These are phyloP conservation scores for Euphorbia lathyris DNA, from an alignment of 345 rosid species.

Conservation along the genomic window DNA sequence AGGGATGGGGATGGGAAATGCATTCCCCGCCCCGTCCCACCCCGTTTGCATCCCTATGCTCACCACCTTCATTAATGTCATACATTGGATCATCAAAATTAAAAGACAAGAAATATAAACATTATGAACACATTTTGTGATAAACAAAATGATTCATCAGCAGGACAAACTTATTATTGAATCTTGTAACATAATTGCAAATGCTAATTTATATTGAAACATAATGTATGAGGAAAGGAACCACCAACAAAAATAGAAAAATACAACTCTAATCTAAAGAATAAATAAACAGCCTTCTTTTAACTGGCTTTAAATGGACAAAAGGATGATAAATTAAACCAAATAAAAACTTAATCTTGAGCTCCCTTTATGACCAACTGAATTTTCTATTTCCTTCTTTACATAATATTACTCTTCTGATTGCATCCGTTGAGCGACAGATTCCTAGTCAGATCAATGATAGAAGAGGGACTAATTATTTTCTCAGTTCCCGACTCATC, in stretches of 20 bases:
- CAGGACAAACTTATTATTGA: too few relatives aligned
- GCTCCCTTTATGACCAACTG: not conserved
- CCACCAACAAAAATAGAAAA: not conserved
- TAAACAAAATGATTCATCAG: too few relatives aligned
- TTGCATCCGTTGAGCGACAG: constrained; percentile 45
- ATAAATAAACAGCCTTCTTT: not conserved
- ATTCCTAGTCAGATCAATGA: constrained; percentile 48
- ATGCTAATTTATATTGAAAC: too few relatives aligned
- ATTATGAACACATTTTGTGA: too few relatives aligned
- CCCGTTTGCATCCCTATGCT: too few relatives aligned
- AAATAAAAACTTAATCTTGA: not conserved
- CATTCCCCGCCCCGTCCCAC: too few relatives aligned
- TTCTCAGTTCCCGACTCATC: constrained; percentile 27
- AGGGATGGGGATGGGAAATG: too few relatives aligned
- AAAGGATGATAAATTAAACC: not conserved
- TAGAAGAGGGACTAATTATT: constrained; percentile 30
- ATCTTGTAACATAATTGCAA: too few relatives aligned
- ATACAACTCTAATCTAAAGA: not conserved
- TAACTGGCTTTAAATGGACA: not conserved
- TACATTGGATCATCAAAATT: too few relatives aligned
- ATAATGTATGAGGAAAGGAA: too few relatives aligned
- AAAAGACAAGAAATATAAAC: too few relatives aligned
- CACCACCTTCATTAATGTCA: too few relatives aligned
- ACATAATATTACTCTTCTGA: constrained; percentile 19
- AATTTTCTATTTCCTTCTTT: constrained; percentile 24